These are phyloP conservation scores for Cercospora sesami DNA, from an alignment of 2,329 filamentous ascomycete species.

Conservation along the genomic window DNA sequence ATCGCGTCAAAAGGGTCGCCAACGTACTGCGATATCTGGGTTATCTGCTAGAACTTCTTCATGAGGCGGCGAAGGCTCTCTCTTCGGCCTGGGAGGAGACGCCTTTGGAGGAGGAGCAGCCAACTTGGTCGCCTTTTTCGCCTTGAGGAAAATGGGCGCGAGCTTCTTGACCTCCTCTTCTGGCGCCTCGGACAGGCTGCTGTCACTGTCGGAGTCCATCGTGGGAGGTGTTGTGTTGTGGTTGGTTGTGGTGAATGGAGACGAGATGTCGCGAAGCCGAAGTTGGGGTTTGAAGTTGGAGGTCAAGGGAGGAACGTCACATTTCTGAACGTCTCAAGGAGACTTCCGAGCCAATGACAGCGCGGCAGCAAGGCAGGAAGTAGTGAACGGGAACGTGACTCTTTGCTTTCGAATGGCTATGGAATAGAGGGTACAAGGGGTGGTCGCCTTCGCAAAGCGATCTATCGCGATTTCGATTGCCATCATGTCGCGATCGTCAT, in stretches of 20 bases:
- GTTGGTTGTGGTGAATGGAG: slow-evolving; percentile 30
- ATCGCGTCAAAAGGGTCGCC: slow-evolving; percentile 29
- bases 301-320: slow-evolving; percentile 24
- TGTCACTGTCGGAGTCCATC: slow-evolving; percentile 54
- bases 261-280: slow-evolving; percentile 17
- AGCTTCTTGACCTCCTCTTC: slow-evolving; percentile 55
- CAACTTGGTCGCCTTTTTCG: slow-evolving; percentile 44
- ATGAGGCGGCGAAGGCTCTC: slow-evolving; percentile 84
- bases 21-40: slow-evolving; percentile 84
- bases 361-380: slow-evolving; percentile 18
- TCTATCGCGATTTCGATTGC: background rate
- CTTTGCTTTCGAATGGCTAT: slow-evolving; percentile 27
- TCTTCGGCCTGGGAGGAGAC: slow-evolving; percentile 55
- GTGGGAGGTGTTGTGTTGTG: slow-evolving; percentile 42
- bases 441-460: background rate
- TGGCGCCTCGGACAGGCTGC: slow-evolving; percentile 59
- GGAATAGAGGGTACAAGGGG: slow-evolving; percentile 6
- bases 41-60: slow-evolving; percentile 90
- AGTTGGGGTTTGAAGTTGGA: slow-evolving; percentile 10
- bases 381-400: slow-evolving; percentile 12
- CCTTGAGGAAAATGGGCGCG: slow-evolving; percentile 41
- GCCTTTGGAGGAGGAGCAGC: slow-evolving; percentile 49
- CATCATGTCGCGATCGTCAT: background rate
- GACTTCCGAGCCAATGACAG: slow-evolving; percentile 22
- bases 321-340: slow-evolving; percentile 16